A percentile compares a stretch with the other conserved stretches of the same genome.
Conservation (phyloP, 345 rosid species). For the Lepidium didymum region DNA sequence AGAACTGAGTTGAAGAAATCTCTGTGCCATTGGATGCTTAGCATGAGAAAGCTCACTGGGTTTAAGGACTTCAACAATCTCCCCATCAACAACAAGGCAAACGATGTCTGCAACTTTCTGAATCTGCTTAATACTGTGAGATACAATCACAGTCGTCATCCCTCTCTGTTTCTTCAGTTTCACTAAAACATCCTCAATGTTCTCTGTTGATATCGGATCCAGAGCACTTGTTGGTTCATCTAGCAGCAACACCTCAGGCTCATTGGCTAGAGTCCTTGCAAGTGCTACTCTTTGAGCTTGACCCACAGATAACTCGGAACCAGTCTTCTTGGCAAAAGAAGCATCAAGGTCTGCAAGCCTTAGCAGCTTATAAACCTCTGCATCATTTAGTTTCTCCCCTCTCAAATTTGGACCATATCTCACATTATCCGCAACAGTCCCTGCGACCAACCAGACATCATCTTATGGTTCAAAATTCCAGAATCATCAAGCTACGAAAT, state of each 20-base stretch:
- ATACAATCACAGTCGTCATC: constrained; percentile 61
- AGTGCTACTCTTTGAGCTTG: constrained; percentile 96
- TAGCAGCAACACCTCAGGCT: constrained; percentile 73
- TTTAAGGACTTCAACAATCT: constrained; percentile 66
- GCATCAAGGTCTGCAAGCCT: constrained; percentile 70
- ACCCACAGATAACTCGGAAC: constrained; percentile 68
- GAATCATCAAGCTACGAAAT: not conserved
- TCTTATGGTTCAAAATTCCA: not conserved
- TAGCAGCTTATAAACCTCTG: constrained; percentile 51
- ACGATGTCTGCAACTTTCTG: constrained; percentile 79
- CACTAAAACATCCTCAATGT: constrained; percentile 75
- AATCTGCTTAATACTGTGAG: constrained; percentile 90
- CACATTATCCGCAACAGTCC: constrained; percentile 75
- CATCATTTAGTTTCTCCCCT: constrained; percentile 55
- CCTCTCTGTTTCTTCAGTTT: constrained; percentile 62
- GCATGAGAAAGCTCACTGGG: constrained; percentile 64
- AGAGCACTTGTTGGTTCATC: constrained; percentile 88
- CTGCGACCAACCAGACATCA: constrained; percentile 25
- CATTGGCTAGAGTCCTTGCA: constrained; percentile 82
- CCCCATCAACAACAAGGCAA: constrained; percentile 70
- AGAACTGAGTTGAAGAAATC: constrained; percentile 61
- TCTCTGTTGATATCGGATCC: constrained; percentile 79
- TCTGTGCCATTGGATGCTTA: constrained; percentile 68
- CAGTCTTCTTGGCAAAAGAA: constrained; percentile 43
- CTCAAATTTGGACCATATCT: constrained; percentile 71